Evolutionary conservation across 352 stramenopile species (phyloP).

Genomic region (Pilasporangium apinafurcum): DNA sequence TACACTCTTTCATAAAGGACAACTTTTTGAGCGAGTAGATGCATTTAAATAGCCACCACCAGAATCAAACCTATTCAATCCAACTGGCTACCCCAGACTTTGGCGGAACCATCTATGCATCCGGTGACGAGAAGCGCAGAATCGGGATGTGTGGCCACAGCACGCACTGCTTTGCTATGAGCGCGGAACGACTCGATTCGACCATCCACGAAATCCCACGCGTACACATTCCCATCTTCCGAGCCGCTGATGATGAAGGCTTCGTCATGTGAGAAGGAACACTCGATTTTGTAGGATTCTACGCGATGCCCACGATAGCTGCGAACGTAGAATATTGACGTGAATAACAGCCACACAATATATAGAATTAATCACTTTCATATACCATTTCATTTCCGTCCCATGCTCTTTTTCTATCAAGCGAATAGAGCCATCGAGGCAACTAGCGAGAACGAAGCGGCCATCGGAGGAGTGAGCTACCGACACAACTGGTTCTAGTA

Average conservation of each 20-base stretch:
- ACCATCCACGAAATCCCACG: slow-evolving; percentile 52
- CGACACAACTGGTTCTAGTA: slow-evolving; percentile 67
- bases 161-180: slow-evolving; percentile 57
- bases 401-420: slow-evolving; percentile 69
- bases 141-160: slow-evolving; percentile 58
- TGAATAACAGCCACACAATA: not conserved
- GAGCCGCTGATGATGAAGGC: slow-evolving; percentile 67
- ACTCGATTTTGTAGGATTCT: slow-evolving; percentile 64
- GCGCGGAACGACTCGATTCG: slow-evolving; percentile 35
- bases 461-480: slow-evolving; percentile 66
- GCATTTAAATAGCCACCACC: too few species aligned
- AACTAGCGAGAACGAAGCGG: slow-evolving; percentile 73
- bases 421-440: slow-evolving; percentile 63
- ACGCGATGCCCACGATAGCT: slow-evolving; percentile 66
- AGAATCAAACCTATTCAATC: not conserved
- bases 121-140: slow-evolving; percentile 57
- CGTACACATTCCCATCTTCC: slow-evolving; percentile 61
- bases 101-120: slow-evolving; percentile 55
- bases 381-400: slow-evolving; percentile 63
- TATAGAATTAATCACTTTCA: not conserved
- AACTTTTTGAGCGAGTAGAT: too few species aligned
- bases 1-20: slow-evolving; percentile 69
- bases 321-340: not conserved
- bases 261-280: slow-evolving; percentile 57
- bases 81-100: slow-evolving; percentile 45